phyloP scores from a whole-genome alignment of 2,329 filamentous ascomycete genomes.

The Aspergillus pseudoviridinutans region DNA sequence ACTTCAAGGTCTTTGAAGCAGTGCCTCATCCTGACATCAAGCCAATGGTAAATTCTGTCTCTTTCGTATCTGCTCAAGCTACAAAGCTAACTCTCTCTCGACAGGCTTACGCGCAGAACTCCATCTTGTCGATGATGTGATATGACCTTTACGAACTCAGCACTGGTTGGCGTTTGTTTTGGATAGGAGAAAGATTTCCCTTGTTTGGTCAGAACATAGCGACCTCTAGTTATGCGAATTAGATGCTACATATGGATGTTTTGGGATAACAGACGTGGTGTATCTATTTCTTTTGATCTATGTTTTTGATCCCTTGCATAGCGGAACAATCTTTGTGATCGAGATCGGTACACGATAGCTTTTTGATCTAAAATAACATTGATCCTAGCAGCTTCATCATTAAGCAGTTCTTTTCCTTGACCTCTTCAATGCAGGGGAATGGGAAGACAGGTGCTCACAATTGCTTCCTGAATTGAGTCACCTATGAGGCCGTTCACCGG shows the following conservation, averaged over 20 bases:
- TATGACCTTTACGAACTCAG: slow-evolving; percentile 27
- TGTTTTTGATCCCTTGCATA: slow-evolving; percentile 21
- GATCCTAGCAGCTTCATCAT: background rate
- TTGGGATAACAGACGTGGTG: slow-evolving; percentile 13
- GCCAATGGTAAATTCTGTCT: slow-evolving; percentile 63
- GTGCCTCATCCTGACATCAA: slow-evolving; percentile 94
- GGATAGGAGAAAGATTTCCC: slow-evolving; percentile 16
- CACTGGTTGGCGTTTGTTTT: slow-evolving; percentile 23
- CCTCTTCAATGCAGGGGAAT: background rate
- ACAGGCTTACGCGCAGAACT: slow-evolving; percentile 79
- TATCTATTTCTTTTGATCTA: slow-evolving; percentile 17
- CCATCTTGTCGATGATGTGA: slow-evolving; percentile 74
- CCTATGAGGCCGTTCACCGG: background rate
- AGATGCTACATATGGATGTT: slow-evolving; percentile 2
- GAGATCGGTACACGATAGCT: background rate
- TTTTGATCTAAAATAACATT: background rate
- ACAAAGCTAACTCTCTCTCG: slow-evolving; percentile 5
- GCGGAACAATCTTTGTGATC: slow-evolving; percentile 14
- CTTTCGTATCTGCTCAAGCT: background rate
- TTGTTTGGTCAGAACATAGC: slow-evolving; percentile 4
- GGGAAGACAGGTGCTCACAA: background rate
- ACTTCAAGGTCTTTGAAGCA: slow-evolving; percentile 91
- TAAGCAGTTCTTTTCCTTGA: background rate
- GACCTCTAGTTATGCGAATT: slow-evolving; percentile 1
- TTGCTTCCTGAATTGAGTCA: background rate